phyloP scores from a whole-genome alignment of 352 stramenopile species.

The Phytopythium helicoides region DNA sequence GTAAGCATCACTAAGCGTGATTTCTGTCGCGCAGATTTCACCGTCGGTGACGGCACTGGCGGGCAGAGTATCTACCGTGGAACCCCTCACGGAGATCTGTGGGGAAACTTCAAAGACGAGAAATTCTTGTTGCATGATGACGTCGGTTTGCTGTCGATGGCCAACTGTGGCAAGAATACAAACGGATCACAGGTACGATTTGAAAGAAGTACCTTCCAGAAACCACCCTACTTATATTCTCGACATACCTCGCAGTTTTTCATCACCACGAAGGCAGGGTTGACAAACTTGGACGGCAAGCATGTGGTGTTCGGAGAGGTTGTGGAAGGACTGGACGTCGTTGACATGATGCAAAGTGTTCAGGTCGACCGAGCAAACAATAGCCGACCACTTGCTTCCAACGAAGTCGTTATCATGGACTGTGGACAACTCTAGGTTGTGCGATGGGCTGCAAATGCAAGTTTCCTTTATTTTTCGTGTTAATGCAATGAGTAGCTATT shows the following conservation, averaged over 20 bases:
- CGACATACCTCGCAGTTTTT: conserved; percentile 47
- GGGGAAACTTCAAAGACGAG: conserved; percentile 86
- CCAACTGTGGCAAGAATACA: conserved; percentile 69
- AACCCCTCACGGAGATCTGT: conserved; percentile 60
- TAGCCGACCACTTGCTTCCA: conserved; percentile 43
- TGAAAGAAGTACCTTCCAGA: too few species aligned
- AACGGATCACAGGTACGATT: conserved; percentile 76
- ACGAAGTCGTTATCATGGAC: conserved; percentile 63
- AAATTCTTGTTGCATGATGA: conserved; percentile 71
- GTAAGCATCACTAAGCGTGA: conserved; percentile 4
- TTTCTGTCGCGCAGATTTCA: conserved; percentile 40
- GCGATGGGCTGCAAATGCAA: conserved; percentile 3
- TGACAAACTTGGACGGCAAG: conserved; percentile 90
- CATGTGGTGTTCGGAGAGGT: conserved; percentile 97
- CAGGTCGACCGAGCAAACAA: conserved; percentile 48
- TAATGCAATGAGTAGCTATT: too few species aligned
- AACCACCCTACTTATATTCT: too few species aligned
- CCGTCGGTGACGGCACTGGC: conserved; percentile 66
- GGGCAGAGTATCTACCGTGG: conserved; percentile 77
- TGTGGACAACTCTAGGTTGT: conserved; percentile 47
- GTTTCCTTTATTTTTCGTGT: too few species aligned
- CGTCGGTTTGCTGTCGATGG: conserved; percentile 80
- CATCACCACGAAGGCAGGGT: conserved; percentile 63
- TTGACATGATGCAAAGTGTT: conserved; percentile 67
- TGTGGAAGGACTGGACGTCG: conserved; percentile 72